Evolutionary conservation across 2,329 filamentous ascomycete species (phyloP).

Genomic region (Dactylellina cionopaga): DNA sequence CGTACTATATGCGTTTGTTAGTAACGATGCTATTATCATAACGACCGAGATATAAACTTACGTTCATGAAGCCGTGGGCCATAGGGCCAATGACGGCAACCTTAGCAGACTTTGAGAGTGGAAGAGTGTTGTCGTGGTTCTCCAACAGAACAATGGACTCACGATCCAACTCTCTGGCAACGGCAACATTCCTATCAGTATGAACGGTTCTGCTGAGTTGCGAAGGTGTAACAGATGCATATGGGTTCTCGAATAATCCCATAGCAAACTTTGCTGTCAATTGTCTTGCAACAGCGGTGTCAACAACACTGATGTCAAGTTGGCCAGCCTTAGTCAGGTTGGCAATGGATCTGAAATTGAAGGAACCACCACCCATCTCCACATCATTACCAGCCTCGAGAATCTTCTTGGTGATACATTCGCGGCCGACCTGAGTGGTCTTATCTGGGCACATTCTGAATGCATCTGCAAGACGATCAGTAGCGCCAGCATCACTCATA

Average conservation of each 20-base stretch:
- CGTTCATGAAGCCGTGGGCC: conserved; percentile 76
- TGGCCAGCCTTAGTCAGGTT: conserved; percentile 71
- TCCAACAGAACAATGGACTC: conserved; percentile 72
- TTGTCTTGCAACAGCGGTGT: conserved; percentile 73
- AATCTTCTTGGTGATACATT: conserved; percentile 65
- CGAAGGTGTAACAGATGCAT: conserved; percentile 68
- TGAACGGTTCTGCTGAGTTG: conserved; percentile 71
- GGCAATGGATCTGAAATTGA: conserved; percentile 74
- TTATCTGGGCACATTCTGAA: conserved; percentile 72
- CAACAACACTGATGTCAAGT: conserved; percentile 69
- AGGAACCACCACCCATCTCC: conserved; percentile 80
- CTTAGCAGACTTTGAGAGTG: conserved; percentile 66
- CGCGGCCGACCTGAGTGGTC: conserved; percentile 62
- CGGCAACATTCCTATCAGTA: conserved; percentile 68
- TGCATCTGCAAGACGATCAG: conserved; percentile 64
- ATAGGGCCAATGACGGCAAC: conserved; percentile 80
- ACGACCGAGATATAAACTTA: conserved; percentile 61
- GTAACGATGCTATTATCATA: conserved; percentile 56
- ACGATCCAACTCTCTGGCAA: conserved; percentile 72
- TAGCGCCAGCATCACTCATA: conserved; percentile 68
- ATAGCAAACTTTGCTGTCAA: conserved; percentile 75
- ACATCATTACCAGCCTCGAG: conserved; percentile 76
- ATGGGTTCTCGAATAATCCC: conserved; percentile 77
- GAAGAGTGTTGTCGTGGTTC: conserved; percentile 67
- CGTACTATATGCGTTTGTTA: conserved; percentile 65